These are phyloP conservation scores for Aureobasidium melanogenum DNA, from an alignment of 2,329 filamentous ascomycete genomes.

Conservation along the genomic window DNA sequence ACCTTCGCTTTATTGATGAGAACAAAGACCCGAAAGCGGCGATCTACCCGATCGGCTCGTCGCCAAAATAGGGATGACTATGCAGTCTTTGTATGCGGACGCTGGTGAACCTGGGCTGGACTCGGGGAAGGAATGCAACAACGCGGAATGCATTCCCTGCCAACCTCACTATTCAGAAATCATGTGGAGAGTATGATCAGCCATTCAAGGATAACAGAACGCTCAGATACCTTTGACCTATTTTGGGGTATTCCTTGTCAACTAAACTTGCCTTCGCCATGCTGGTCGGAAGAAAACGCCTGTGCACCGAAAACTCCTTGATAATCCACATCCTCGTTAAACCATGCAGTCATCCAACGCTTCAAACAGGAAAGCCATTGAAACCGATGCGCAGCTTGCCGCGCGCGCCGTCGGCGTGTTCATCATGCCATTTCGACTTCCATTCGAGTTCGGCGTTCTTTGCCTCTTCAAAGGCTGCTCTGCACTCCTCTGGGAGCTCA, in stretches of 20 bases:
- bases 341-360: neutral
- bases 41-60: neutral
- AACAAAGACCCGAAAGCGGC: slow-evolving; percentile 9
- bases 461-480: slow-evolving; percentile 61
- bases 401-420: slow-evolving; percentile 47
- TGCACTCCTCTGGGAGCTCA: slow-evolving; percentile 61
- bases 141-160: slow-evolving; percentile 2
- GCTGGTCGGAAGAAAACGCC: neutral
- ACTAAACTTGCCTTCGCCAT: slow-evolving; percentile 5
- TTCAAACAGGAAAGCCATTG: slow-evolving; percentile 40
- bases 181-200: neutral
- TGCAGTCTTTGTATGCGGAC: neutral
- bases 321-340: neutral
- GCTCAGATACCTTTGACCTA: slow-evolving; percentile 2
- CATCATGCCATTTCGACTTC: slow-evolving; percentile 65
- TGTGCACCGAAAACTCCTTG: slow-evolving; percentile 8
- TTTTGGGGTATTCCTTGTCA: slow-evolving; percentile 8
- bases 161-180: neutral
- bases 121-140: neutral
- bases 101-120: neutral
- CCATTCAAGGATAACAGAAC: neutral
- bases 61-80: neutral
- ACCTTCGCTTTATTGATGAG: neutral
- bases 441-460: slow-evolving; percentile 58
- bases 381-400: slow-evolving; percentile 40